These are phyloP conservation scores for Kazachstania sp. DNA, from an alignment of 1,139 yeast species.

Conservation along the genomic window DNA sequence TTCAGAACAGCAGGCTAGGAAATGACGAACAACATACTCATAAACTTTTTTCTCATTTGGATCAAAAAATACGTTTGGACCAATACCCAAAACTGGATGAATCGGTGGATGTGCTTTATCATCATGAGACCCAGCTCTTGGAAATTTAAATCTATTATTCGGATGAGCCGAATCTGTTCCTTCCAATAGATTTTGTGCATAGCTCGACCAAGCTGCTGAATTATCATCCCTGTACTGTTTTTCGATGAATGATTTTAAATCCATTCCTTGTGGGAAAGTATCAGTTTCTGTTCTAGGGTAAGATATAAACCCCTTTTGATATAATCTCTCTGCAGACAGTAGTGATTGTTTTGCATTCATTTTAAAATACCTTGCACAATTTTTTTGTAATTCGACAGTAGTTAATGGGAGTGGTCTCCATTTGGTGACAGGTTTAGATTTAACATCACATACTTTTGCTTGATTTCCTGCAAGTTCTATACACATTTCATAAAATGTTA, in stretches of 20 bases:
- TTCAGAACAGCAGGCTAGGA: constrained; percentile 83
- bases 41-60: constrained; percentile 64
- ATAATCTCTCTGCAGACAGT: constrained; percentile 78
- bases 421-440: constrained; percentile 59
- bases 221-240: constrained; percentile 43
- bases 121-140: constrained; percentile 74
- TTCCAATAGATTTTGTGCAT: constrained; percentile 33
- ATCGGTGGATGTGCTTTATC: constrained; percentile 99
- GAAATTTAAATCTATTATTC: constrained; percentile 40
- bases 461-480: constrained; percentile 35
- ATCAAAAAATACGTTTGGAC: constrained; percentile 23
- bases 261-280: constrained; percentile 67
- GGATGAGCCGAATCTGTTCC: constrained; percentile 17
- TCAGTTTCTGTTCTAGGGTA: constrained; percentile 99
- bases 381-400: constrained; percentile 89
- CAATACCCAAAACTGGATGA: constrained; percentile 62
- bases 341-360: constrained; percentile 76
- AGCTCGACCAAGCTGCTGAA: constrained; percentile 40
- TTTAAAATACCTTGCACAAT: constrained; percentile 65
- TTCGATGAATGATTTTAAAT: constrained; percentile 49
- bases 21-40: constrained; percentile 79
- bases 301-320: constrained; percentile 77
- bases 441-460: constrained; percentile 47
- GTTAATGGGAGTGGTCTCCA: constrained; percentile 86
- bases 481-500: constrained; percentile 60